phyloP scores from a whole-genome alignment of 2,329 filamentous ascomycete species.

The Paecilomyces formosus region DNA sequence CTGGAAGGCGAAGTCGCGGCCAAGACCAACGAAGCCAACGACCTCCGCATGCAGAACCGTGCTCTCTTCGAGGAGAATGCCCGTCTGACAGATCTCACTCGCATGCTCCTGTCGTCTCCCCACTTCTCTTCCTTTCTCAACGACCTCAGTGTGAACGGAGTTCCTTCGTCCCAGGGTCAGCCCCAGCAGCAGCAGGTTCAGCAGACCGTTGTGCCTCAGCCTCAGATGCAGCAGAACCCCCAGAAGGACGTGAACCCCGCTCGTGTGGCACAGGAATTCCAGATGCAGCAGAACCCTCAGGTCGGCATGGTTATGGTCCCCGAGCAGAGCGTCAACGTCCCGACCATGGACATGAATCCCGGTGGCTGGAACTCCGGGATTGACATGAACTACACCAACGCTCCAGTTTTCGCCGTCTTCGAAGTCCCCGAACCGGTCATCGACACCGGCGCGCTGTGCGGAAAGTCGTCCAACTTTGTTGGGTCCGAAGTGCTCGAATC shows the following conservation, averaged over 20 bases:
- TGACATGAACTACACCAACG: slow-evolving; percentile 37
- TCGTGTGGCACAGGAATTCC: slow-evolving; percentile 43
- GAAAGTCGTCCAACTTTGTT: slow-evolving; percentile 57
- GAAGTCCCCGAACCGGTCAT: slow-evolving; percentile 61
- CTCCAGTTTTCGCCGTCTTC: slow-evolving; percentile 57
- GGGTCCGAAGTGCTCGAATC: slow-evolving; percentile 33
- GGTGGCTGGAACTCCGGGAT: slow-evolving; percentile 39
- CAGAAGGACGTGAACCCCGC: slow-evolving; percentile 63
- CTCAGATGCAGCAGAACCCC: slow-evolving; percentile 41
- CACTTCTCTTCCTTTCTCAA: slow-evolving; percentile 78
- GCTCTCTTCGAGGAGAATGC: slow-evolving; percentile 79
- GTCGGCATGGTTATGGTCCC: slow-evolving; percentile 77
- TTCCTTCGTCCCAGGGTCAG: slow-evolving; percentile 23
- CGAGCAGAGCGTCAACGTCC: slow-evolving; percentile 68
- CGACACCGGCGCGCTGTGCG: slow-evolving; percentile 56
- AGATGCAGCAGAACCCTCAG: slow-evolving; percentile 55
- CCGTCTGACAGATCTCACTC: slow-evolving; percentile 68
- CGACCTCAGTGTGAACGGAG: slow-evolving; percentile 56
- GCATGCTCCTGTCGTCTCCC: slow-evolving; percentile 70
- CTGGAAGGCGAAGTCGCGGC: slow-evolving; percentile 81
- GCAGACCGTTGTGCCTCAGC: slow-evolving; percentile 32
- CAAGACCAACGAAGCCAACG: slow-evolving; percentile 76
- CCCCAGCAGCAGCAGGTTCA: slow-evolving; percentile 30
- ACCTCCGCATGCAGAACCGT: slow-evolving; percentile 72
- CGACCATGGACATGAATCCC: slow-evolving; percentile 55